A percentile compares a stretch with the other conserved stretches of the same genome.
phyloP scores from a whole-genome alignment of 2,329 filamentous ascomycete species.

The Scleromitrula shiraiana region DNA sequence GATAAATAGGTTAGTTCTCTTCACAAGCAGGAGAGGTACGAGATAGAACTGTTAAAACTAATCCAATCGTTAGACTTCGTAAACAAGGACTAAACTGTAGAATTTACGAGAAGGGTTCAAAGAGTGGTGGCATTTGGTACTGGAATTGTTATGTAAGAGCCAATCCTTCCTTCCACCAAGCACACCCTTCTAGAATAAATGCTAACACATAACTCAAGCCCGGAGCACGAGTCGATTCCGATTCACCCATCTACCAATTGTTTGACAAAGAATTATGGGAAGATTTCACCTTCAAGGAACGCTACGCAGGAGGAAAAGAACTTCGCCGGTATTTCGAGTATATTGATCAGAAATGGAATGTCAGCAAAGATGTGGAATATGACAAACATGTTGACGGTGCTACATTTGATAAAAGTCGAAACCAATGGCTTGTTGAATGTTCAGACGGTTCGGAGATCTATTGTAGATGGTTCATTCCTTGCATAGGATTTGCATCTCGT shows the following conservation, averaged over 20 bases:
- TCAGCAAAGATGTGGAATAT: conserved; percentile 39
- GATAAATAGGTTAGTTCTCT: conserved; percentile 29
- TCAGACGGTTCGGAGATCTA: conserved; percentile 28
- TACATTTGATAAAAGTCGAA: conserved; percentile 30
- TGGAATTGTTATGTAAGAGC: conserved; percentile 32
- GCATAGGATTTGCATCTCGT: conserved; percentile 23
- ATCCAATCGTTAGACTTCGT: conserved; percentile 30
- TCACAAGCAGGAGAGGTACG: too few relatives aligned
- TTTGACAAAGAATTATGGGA: conserved; percentile 36
- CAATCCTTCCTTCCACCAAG: too few relatives aligned
- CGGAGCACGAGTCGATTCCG: conserved; percentile 39
- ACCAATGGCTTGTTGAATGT: conserved; percentile 35
- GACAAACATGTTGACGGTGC: conserved; percentile 35
- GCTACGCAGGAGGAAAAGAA: conserved; percentile 44
- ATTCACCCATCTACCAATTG: conserved; percentile 35
- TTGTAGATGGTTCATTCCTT: conserved; percentile 20
- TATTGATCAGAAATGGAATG: conserved; percentile 44
- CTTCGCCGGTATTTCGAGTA: conserved; percentile 52
- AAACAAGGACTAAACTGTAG: conserved; percentile 40
- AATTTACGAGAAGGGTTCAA: conserved; percentile 45
- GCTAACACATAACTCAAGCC: too few relatives aligned
- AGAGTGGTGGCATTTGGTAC: conserved; percentile 45
- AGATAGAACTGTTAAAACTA: conserved; percentile 16
- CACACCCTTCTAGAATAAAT: conserved; percentile 15
- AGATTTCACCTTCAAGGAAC: conserved; percentile 48